phyloP scores from a whole-genome alignment of 2,329 filamentous ascomycete species.

The Neurospora sp. region DNA sequence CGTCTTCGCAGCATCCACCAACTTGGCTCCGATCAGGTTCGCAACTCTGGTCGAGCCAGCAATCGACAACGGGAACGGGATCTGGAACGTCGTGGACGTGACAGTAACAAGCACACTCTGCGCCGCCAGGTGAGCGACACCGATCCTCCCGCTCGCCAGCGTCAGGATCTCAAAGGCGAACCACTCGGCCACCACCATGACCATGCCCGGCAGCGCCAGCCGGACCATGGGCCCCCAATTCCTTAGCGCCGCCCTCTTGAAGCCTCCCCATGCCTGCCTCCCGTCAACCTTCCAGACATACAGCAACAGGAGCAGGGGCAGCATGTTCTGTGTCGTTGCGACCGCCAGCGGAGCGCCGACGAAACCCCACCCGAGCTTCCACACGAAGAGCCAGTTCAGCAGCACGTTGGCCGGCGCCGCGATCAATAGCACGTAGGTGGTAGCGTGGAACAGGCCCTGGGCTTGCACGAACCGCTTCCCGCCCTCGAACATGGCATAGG shows the following conservation, averaged over 20 bases:
- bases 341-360: constrained; percentile 72
- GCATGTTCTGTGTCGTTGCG: constrained; percentile 61
- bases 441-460: constrained; percentile 72
- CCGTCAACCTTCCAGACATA: constrained; percentile 67
- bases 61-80: constrained; percentile 85
- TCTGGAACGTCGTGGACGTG: constrained; percentile 72
- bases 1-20: constrained; percentile 70
- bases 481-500: constrained; percentile 65
- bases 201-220: constrained; percentile 75
- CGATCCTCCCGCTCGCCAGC: constrained; percentile 69
- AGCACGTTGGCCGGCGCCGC: constrained; percentile 69
- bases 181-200: constrained; percentile 93
- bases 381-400: constrained; percentile 71
- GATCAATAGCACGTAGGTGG: constrained; percentile 65
- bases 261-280: constrained; percentile 70
- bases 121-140: constrained; percentile 70
- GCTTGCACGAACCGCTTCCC: constrained; percentile 75
- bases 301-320: constrained; percentile 61
- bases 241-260: constrained; percentile 55
- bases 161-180: constrained; percentile 89
- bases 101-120: constrained; percentile 78
- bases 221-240: constrained; percentile 82
- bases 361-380: constrained; percentile 59
- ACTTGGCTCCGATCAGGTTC: constrained; percentile 80
- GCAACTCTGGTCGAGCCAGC: constrained; percentile 81